Percentiles rank a stretch among this genome's conserved stretches.
Conservation (phyloP, 2,329 filamentous ascomycete species). For the Aphanoascus verrucosus region DNA sequence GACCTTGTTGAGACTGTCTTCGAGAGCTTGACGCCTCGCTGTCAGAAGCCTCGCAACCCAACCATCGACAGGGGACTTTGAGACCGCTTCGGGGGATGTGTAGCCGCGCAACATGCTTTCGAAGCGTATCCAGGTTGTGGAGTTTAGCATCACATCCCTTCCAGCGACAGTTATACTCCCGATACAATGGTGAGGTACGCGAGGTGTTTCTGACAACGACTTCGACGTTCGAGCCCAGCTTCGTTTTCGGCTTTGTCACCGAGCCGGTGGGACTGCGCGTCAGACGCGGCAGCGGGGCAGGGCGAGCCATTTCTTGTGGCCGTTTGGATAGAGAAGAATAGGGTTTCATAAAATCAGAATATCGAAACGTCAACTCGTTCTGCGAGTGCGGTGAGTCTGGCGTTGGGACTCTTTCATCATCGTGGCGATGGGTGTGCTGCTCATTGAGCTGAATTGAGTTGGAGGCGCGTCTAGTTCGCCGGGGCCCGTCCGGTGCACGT, state of each 20-base stretch:
- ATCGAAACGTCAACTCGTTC: no score
- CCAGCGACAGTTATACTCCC: slow-evolving; percentile 50
- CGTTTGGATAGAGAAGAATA: not conserved
- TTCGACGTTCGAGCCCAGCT: slow-evolving; percentile 13
- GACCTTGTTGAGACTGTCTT: slow-evolving; percentile 13
- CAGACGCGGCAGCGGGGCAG: slow-evolving; percentile 6
- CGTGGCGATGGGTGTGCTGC: not conserved
- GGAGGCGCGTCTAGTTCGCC: not conserved
- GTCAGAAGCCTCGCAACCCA: slow-evolving; percentile 19
- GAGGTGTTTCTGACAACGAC: slow-evolving; percentile 17
- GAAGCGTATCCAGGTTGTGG: slow-evolving; percentile 51
- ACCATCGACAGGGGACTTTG: slow-evolving; percentile 25
- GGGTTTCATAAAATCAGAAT: not conserved
- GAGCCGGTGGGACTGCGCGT: slow-evolving; percentile 24
- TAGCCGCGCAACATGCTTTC: slow-evolving; percentile 48
- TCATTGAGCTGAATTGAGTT: not conserved
- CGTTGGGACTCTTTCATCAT: not conserved
- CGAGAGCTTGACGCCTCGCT: not conserved
- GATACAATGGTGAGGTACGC: slow-evolving; percentile 18
- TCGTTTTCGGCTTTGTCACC: slow-evolving; percentile 21
- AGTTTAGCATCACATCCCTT: slow-evolving; percentile 46
- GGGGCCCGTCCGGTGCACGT: slow-evolving; percentile 8
- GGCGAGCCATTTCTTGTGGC: not conserved
- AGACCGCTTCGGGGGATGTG: slow-evolving; percentile 33
- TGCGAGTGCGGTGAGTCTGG: not conserved